These are phyloP conservation scores for Fusarium incarnatum DNA, from an alignment of 2,329 filamentous ascomycete genomes.

Conservation along the genomic window DNA sequence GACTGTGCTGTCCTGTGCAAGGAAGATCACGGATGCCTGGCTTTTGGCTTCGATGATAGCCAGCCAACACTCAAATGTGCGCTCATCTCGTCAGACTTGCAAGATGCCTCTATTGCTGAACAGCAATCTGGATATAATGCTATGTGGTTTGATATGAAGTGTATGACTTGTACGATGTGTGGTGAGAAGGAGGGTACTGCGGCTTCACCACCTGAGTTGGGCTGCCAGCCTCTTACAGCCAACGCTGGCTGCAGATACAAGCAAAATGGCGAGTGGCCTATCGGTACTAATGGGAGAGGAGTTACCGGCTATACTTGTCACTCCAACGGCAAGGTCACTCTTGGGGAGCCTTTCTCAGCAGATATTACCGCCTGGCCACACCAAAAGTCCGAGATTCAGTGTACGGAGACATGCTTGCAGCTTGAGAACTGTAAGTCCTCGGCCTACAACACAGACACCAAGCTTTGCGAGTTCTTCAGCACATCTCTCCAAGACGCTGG, in stretches of 20 bases:
- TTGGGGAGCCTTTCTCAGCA: slow-evolving; percentile 14
- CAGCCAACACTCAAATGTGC: slow-evolving; percentile 5
- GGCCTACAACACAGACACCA: slow-evolving; percentile 10
- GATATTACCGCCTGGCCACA: slow-evolving; percentile 9
- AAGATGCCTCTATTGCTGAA: slow-evolving; percentile 2
- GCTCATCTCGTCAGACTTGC: slow-evolving; percentile 9
- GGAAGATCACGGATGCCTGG: slow-evolving; percentile 10
- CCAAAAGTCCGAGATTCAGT: slow-evolving; percentile 24
- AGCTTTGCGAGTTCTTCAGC: slow-evolving; percentile 24
- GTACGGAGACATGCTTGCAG: slow-evolving; percentile 28
- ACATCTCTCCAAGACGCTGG: slow-evolving; percentile 4
- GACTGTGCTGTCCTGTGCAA: slow-evolving; percentile 37
- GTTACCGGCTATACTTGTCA: slow-evolving; percentile 16
- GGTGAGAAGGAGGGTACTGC: not conserved
- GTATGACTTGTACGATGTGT: slow-evolving; percentile 25
- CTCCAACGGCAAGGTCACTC: slow-evolving; percentile 7
- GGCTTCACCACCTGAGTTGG: slow-evolving; percentile 22
- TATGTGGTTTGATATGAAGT: slow-evolving; percentile 26
- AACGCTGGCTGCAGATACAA: slow-evolving; percentile 11
- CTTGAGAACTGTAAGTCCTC: slow-evolving; percentile 21
- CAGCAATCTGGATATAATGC: not conserved
- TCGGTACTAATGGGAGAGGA: slow-evolving; percentile 20
- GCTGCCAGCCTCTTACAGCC: not conserved
- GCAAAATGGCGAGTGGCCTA: slow-evolving; percentile 13
- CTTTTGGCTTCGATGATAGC: slow-evolving; percentile 24